phyloP scores from a whole-genome alignment of 257 asterid species.

The Plantago ovata region DNA sequence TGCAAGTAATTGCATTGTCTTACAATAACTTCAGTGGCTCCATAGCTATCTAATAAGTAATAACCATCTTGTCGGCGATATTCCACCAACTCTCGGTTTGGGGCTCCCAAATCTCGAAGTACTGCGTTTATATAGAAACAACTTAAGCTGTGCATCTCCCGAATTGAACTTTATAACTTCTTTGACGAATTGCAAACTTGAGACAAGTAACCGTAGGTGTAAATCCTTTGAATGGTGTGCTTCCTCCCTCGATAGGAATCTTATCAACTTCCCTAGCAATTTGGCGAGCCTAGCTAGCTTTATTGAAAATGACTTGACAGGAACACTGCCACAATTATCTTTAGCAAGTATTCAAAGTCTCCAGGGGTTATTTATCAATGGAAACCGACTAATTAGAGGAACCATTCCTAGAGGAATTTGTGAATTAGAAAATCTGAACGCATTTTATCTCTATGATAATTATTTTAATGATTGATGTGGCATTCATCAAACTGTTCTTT shows the following conservation, averaged over 20 bases:
- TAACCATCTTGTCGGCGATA: conserved; percentile 16
- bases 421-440: conserved; percentile 37
- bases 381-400: conserved; percentile 45
- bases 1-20: background rate
- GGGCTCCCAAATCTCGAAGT: conserved; percentile 7
- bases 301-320: background rate
- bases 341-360: conserved; percentile 24
- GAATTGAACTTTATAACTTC: conserved; percentile 23
- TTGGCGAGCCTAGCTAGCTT: background rate
- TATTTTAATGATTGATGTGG: no score
- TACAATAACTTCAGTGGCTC: background rate
- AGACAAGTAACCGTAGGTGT: background rate
- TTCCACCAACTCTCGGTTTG: conserved; percentile 7
- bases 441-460: conserved; percentile 26
- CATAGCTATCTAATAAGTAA: background rate
- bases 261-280: conserved; percentile 13
- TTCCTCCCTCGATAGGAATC: conserved; percentile 18
- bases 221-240: conserved; percentile 11
- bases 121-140: conserved; percentile 1
- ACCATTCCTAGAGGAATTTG: conserved; percentile 42
- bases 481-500: background rate
- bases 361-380: conserved; percentile 38
- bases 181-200: conserved; percentile 21
- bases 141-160: conserved; percentile 3
- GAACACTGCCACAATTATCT: background rate